Evolutionary conservation across 2,329 filamentous ascomycete genomes (phyloP).

Genomic region (Akanthomyces muscarius): DNA sequence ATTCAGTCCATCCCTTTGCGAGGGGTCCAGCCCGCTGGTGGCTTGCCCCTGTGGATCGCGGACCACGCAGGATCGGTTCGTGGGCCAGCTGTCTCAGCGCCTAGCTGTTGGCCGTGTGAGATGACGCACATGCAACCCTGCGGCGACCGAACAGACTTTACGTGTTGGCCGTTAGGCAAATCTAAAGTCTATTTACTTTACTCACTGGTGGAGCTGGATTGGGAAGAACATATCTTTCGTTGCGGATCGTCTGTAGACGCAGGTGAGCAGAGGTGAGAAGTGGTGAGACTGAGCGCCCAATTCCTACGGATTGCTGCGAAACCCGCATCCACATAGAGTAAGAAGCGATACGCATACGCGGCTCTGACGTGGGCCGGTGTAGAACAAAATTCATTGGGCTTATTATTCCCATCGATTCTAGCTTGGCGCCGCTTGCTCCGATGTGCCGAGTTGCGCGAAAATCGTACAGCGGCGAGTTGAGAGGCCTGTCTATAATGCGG

Average conservation of each 20-base stretch:
- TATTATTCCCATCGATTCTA: neutral
- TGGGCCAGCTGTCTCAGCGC: too few relatives aligned
- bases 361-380: slow-evolving; percentile 1
- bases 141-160: too few relatives aligned
- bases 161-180: too few relatives aligned
- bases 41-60: too few relatives aligned
- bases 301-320: slow-evolving; percentile 7
- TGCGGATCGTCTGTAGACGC: neutral
- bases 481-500: neutral
- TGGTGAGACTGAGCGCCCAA: slow-evolving; percentile 7
- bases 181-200: too few relatives aligned
- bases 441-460: neutral
- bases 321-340: slow-evolving; percentile 1
- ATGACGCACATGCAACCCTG: too few relatives aligned
- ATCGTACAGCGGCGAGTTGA: neutral
- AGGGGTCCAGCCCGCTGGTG: too few relatives aligned
- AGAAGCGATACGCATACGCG: slow-evolving; percentile 5
- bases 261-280: neutral
- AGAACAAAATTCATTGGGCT: neutral
- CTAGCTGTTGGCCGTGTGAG: too few relatives aligned
- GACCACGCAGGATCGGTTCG: too few relatives aligned
- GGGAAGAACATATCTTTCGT: neutral
- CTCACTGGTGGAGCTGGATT: neutral
- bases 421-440: neutral
- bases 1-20: too few relatives aligned